phyloP scores from a whole-genome alignment of 1,139 yeast species.

The Pneumocystis oryctolagi region DNA sequence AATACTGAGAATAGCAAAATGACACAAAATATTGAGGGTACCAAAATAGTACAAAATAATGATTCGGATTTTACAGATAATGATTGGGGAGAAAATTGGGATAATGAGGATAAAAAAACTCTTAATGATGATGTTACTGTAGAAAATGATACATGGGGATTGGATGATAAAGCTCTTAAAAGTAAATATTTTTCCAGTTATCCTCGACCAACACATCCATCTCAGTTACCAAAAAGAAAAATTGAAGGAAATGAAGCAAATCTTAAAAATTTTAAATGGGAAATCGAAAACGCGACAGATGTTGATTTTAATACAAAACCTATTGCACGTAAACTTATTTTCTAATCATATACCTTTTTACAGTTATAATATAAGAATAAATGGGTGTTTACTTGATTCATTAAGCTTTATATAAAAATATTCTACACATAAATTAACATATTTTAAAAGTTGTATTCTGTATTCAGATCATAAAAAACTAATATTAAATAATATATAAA shows the following conservation, averaged over 20 bases:
- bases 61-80: not conserved
- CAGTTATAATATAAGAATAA: not conserved
- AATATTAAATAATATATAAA: not conserved
- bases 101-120: not conserved
- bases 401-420: not conserved
- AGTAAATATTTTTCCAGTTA: slow-evolving; percentile 7
- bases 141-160: not conserved
- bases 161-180: slow-evolving; percentile 5
- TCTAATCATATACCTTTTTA: not conserved
- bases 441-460: not conserved
- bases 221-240: not conserved
- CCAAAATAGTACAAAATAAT: not conserved
- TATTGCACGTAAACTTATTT: not conserved
- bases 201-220: slow-evolving; percentile 9
- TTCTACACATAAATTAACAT: not conserved
- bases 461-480: not conserved
- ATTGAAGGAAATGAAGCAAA: not conserved
- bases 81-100: not conserved
- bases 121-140: not conserved
- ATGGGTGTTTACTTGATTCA: not conserved
- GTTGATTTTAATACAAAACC: not conserved
- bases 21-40: too few relatives aligned
- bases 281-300: not conserved
- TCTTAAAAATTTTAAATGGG: not conserved
- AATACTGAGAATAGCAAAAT: not conserved